A percentile compares a stretch with the other conserved stretches of the same genome.
Conservation (phyloP, 345 rosid species). For the Mallotus nudiflorus region DNA sequence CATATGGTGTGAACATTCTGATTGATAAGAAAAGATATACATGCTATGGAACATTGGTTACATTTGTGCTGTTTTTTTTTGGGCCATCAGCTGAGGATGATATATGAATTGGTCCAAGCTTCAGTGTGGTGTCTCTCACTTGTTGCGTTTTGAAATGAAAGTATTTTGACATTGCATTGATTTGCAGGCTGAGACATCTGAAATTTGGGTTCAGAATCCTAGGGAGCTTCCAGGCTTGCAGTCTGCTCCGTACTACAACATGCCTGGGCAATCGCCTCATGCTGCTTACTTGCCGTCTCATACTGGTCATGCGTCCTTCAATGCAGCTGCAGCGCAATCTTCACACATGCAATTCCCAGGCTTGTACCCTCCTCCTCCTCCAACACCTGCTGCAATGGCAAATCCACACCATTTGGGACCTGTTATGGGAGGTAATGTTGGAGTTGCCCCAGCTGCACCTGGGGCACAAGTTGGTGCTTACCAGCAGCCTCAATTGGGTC, state of each 20-base stretch:
- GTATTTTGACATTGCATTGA: not conserved
- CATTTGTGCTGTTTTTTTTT: not conserved
- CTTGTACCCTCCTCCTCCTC: constrained; percentile 54
- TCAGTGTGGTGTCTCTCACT: not conserved
- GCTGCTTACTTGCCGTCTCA: constrained; percentile 77
- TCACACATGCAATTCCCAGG: constrained; percentile 93
- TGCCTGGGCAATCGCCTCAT: constrained; percentile 82
- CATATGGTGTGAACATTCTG: not conserved
- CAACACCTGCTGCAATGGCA: constrained; percentile 67
- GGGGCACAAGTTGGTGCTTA: constrained; percentile 82
- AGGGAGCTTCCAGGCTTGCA: constrained; percentile 73
- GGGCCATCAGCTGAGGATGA: not conserved
- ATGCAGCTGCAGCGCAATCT: constrained; percentile 77
- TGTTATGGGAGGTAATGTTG: constrained; percentile 78
- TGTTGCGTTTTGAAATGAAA: not conserved
- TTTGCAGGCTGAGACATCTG: constrained; percentile 87
- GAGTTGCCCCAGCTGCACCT: constrained; percentile 65
- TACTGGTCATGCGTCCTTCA: constrained; percentile 74
- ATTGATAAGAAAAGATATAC: not conserved
- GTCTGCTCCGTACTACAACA: constrained; percentile 70
- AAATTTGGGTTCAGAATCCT: constrained; percentile 88
- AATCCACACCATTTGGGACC: constrained; percentile 79
- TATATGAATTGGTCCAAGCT: not conserved
- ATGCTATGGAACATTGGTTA: not conserved
- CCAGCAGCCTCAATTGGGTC: constrained; percentile 90